phyloP scores from a whole-genome alignment of 75 land plant species.

The Cryptomeria japonica region DNA sequence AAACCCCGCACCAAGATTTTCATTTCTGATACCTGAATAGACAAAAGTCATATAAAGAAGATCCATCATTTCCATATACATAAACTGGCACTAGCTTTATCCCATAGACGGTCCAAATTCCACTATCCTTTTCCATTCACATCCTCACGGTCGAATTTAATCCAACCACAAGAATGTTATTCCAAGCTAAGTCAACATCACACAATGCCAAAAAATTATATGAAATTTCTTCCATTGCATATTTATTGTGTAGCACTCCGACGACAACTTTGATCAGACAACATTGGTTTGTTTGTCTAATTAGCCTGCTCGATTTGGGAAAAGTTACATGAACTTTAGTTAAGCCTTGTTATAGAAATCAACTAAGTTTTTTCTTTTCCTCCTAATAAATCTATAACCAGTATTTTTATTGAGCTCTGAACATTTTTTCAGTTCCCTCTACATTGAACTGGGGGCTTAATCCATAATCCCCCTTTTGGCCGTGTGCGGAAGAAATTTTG shows the following conservation, averaged over 20 bases:
- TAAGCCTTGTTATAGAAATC: neutral
- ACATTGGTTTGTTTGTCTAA: neutral
- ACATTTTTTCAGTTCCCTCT: too few species aligned
- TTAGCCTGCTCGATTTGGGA: neutral
- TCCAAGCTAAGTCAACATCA: neutral
- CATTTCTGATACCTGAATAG: too few species aligned
- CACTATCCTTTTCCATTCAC: neutral
- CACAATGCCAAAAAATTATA: neutral
- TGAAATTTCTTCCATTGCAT: neutral
- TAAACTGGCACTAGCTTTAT: too few species aligned
- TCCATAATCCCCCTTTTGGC: too few species aligned
- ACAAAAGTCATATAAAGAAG: too few species aligned
- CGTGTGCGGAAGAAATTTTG: too few species aligned
- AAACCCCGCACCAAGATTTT: too few species aligned
- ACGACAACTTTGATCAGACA: neutral
- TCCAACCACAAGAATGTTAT: neutral
- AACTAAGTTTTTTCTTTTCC: neutral
- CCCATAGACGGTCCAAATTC: neutral
- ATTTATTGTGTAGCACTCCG: neutral
- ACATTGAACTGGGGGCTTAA: too few species aligned
- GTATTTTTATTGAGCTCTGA: neutral
- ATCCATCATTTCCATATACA: too few species aligned
- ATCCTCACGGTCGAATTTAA: neutral
- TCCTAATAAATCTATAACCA: neutral
- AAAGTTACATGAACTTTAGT: neutral